Conservation (phyloP, 1,284 basidiomycete genomes). For the Cystobasidium sp. region DNA sequence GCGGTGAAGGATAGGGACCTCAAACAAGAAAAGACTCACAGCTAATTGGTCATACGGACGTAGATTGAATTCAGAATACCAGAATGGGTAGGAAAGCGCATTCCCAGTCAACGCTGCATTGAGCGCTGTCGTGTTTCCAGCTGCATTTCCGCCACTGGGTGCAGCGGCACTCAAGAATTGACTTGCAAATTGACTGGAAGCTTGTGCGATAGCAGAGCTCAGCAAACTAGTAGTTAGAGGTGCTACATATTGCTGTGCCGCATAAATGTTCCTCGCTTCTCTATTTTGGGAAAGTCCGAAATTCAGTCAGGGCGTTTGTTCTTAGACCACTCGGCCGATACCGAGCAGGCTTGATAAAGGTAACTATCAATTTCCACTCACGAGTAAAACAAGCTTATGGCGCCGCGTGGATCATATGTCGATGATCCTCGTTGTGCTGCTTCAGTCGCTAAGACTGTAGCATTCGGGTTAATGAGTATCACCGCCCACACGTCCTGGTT, state of each 20-base stretch:
- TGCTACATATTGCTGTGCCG: conserved; percentile 54
- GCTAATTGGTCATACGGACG: conserved; percentile 55
- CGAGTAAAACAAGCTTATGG: conserved; percentile 54
- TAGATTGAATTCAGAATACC: conserved; percentile 53
- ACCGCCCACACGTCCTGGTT: conserved; percentile 55
- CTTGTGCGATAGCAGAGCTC: conserved; percentile 47
- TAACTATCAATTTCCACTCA: background rate
- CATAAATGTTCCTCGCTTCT: conserved; percentile 56
- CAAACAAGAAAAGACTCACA: conserved; percentile 42
- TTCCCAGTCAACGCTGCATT: conserved; percentile 44
- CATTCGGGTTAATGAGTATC: conserved; percentile 55
- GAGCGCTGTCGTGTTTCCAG: conserved; percentile 47
- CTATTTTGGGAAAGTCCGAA: background rate
- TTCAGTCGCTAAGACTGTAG: conserved; percentile 52
- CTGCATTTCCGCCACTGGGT: conserved; percentile 46
- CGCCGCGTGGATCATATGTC: conserved; percentile 46
- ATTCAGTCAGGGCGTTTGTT: background rate
- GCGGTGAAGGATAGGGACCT: too few relatives aligned
- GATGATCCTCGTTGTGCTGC: conserved; percentile 52
- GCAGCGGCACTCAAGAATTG: conserved; percentile 50
- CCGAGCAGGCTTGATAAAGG: too few relatives aligned
- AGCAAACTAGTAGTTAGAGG: conserved; percentile 49
- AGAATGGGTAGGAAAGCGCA: conserved; percentile 47
- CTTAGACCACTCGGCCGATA: background rate
- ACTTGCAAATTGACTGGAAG: conserved; percentile 47